These are phyloP conservation scores for Candida tallmaniae DNA, from an alignment of 805 yeast genomes.

Conservation along the genomic window DNA sequence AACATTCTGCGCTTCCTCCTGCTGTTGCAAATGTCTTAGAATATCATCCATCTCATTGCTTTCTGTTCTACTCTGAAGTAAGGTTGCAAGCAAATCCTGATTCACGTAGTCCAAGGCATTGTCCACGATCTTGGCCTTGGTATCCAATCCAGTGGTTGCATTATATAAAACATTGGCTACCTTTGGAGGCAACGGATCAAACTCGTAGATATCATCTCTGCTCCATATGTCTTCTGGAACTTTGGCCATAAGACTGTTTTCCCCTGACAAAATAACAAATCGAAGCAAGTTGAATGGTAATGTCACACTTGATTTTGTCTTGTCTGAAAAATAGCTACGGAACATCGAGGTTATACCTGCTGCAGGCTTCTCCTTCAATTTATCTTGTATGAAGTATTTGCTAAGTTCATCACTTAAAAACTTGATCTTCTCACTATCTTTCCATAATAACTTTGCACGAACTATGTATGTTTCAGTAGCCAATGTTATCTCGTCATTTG, in stretches of 20 bases:
- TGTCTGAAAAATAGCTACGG: slow-evolving; percentile 10
- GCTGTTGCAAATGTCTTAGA: slow-evolving; percentile 17
- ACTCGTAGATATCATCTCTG: slow-evolving; percentile 59
- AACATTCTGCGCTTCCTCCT: too few relatives aligned
- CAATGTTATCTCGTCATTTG: slow-evolving; percentile 31
- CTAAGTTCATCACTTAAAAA: slow-evolving; percentile 46
- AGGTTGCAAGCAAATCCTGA: slow-evolving; percentile 41
- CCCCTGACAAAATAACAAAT: slow-evolving; percentile 67
- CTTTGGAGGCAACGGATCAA: slow-evolving; percentile 67
- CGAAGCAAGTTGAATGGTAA: slow-evolving; percentile 62
- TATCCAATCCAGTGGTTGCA: slow-evolving; percentile 26
- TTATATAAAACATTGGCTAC: slow-evolving; percentile 28
- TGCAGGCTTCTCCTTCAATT: background rate
- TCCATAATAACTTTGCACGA: slow-evolving; percentile 54
- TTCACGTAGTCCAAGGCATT: slow-evolving; percentile 41
- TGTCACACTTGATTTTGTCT: slow-evolving; percentile 10
- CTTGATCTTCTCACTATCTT: slow-evolving; percentile 38
- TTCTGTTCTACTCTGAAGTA: slow-evolving; percentile 32
- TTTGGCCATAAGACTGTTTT: slow-evolving; percentile 64
- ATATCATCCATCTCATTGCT: slow-evolving; percentile 22
- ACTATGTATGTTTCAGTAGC: slow-evolving; percentile 56
- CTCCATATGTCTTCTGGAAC: slow-evolving; percentile 62
- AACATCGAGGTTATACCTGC: slow-evolving; percentile 11
- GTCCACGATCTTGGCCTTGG: slow-evolving; percentile 19
- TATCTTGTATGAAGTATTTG: slow-evolving; percentile 13